phyloP scores from a whole-genome alignment of 164 flowering plant genomes.

The Dillenia suffruticosa region DNA sequence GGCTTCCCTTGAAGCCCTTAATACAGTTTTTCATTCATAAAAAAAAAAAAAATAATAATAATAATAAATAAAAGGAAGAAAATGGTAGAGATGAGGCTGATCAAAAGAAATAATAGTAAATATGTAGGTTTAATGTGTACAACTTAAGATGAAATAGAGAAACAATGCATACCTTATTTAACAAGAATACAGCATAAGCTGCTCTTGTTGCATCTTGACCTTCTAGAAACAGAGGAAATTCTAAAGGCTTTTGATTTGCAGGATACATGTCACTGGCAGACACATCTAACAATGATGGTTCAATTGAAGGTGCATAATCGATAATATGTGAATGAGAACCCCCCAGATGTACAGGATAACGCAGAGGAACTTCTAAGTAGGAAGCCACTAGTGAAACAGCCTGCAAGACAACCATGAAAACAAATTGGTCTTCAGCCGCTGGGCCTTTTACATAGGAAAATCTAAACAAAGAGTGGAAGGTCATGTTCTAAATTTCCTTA shows the following conservation, averaged over 20 bases:
- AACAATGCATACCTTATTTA: conserved; percentile 69
- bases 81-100: too few relatives aligned
- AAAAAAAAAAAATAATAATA: background rate
- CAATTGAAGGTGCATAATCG: conserved; percentile 71
- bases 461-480: background rate
- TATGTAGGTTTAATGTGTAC: too few relatives aligned
- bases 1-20: background rate
- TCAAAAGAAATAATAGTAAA: too few relatives aligned
- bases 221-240: conserved; percentile 91
- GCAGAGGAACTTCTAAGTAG: conserved; percentile 77
- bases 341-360: conserved; percentile 85
- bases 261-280: conserved; percentile 24
- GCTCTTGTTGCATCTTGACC: conserved; percentile 97
- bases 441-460: background rate
- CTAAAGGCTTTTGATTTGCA: conserved; percentile 45
- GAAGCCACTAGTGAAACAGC: conserved; percentile 78
- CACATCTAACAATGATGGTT: conserved; percentile 45
- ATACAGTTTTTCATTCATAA: background rate
- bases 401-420: conserved; percentile 40
- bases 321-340: conserved; percentile 77
- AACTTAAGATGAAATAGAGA: background rate
- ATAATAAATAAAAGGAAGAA: background rate
- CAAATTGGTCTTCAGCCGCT: background rate
- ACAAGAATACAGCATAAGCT: conserved; percentile 92
- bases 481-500: background rate